phyloP scores from a whole-genome alignment of 768 basidiomycete genomes.

The Russula emetica region DNA sequence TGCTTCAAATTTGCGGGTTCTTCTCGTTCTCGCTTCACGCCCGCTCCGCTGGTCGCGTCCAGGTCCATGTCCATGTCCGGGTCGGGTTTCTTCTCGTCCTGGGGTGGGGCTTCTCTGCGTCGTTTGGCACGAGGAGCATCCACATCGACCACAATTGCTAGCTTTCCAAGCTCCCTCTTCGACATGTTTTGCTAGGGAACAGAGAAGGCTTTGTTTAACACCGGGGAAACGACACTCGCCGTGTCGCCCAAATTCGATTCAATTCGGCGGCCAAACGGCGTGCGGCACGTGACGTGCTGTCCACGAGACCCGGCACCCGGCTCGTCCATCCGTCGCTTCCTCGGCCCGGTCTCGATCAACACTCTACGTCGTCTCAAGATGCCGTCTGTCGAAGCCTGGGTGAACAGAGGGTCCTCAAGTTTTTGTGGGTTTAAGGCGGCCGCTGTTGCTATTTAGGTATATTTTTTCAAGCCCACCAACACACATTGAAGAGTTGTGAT shows the following conservation, averaged over 20 bases:
- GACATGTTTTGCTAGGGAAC: conserved; percentile 35
- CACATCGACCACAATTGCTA: conserved; percentile 39
- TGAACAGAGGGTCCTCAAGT: no score
- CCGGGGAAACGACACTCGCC: conserved; percentile 14
- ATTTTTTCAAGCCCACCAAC: no score
- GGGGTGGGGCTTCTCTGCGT: conserved; percentile 42
- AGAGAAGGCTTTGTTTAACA: conserved; percentile 5
- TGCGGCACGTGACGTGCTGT: conserved; percentile 7
- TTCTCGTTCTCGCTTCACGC: conserved; percentile 31
- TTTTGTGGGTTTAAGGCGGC: no score
- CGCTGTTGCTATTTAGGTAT: no score
- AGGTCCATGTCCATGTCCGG: conserved; percentile 36
- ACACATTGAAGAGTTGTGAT: no score
- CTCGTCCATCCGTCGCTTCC: no score
- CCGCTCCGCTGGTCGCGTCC: conserved; percentile 34
- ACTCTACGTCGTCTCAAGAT: no score
- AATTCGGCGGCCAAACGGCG: conserved; percentile 3
- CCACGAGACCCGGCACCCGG: background rate
- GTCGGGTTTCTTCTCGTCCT: conserved; percentile 43
- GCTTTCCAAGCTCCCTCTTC: conserved; percentile 47
- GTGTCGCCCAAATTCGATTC: conserved; percentile 17
- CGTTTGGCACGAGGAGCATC: conserved; percentile 50
- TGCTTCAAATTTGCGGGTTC: conserved; percentile 31
- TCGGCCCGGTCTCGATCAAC: no score
- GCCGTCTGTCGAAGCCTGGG: no score